Evolutionary conservation across 257 asterid species (phyloP), one percentile per base, ranked within the genome.

Genomic region (Eustoma russellianum): DNA sequence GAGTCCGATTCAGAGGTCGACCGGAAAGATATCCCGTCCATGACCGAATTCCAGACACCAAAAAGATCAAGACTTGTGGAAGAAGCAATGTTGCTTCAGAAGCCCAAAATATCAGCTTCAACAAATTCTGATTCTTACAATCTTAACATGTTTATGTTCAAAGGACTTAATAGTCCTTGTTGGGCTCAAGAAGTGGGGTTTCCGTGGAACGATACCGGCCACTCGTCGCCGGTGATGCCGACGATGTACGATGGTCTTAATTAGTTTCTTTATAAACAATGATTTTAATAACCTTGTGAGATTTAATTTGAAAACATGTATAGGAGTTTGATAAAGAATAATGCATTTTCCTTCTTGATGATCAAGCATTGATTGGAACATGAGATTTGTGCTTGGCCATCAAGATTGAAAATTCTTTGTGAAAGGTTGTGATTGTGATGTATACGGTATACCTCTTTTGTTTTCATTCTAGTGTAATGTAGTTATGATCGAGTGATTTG

Each of bases 1-100:
- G 96, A 79, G 40, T 83, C 90, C 5, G 88, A 83, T 41, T 60
- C 75, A 0, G 92, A 83, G 58, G 74, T 64, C 5, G 74, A 74
- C 30, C 59, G 53, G 16, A 46, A 51, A 8, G 83, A 83, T 17
- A 60, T 64, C 18, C 50, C 64, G 38, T 65, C 80, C 3, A 63
- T 28, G 11, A 79, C 56, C 2, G 79, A 58, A 38, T 59, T 70
- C 5, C 76, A 68, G 52, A 67, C 79, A 13, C 70, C 52, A 18
- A 88, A 88, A 78, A 73, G 78, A 62, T 61, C 53, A 51, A 81
- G 79, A 57, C 58, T 76, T 33, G 85, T 77, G 45, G 85, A 77
- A 5, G 64, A 66, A 17, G 17, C 40, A 17, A 14, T 61, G 54
- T 67, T 68, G 33, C 43, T 11, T 0, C 71, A 76, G 30, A 57